Evolutionary conservation across 371 early-diverging fungal species (phyloP).

Genomic region (Umbelopsis sp.): DNA sequence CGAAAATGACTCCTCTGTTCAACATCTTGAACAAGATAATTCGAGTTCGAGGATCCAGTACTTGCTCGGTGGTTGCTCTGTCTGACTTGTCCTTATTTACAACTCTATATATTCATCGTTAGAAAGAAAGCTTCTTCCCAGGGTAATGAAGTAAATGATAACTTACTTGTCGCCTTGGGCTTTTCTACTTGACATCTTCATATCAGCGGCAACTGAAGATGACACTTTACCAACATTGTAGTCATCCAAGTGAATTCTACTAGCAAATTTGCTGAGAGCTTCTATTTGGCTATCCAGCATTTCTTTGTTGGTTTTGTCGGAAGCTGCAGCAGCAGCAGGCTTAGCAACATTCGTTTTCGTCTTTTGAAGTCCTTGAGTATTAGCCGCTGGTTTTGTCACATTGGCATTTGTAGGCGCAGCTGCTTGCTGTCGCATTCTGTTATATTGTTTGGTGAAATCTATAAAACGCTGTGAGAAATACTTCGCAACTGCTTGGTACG

Average conservation of each 20-base stretch:
- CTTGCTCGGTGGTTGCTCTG: slow-evolving; percentile 97
- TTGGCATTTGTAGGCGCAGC: slow-evolving; percentile 42
- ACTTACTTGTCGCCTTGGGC: slow-evolving; percentile 77
- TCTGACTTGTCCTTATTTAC: slow-evolving; percentile 89
- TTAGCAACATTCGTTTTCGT: slow-evolving; percentile 27
- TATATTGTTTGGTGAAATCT: slow-evolving; percentile 95
- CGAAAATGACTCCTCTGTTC: slow-evolving; percentile 87
- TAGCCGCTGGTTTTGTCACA: slow-evolving; percentile 30
- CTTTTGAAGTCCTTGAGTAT: slow-evolving; percentile 23
- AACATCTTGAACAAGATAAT: slow-evolving; percentile 96
- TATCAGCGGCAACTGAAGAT: slow-evolving; percentile 59
- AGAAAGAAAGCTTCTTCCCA: background rate
- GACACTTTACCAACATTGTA: slow-evolving; percentile 41
- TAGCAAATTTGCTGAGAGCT: slow-evolving; percentile 61
- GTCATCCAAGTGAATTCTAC: slow-evolving; percentile 66
- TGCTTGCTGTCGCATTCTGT: slow-evolving; percentile 73
- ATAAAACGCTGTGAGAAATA: slow-evolving; percentile 6
- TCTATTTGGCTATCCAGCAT: slow-evolving; percentile 58
- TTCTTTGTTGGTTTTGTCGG: slow-evolving; percentile 36
- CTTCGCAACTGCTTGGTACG: background rate
- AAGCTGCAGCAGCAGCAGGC: slow-evolving; percentile 13
- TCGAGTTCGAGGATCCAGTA: slow-evolving; percentile 97
- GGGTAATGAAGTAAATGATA: background rate
- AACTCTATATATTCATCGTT: slow-evolving; percentile 23
- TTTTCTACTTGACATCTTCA: slow-evolving; percentile 75